These are phyloP conservation scores for Colletotrichum abscissum DNA, from an alignment of 2,329 filamentous ascomycete species.

Conservation along the genomic window DNA sequence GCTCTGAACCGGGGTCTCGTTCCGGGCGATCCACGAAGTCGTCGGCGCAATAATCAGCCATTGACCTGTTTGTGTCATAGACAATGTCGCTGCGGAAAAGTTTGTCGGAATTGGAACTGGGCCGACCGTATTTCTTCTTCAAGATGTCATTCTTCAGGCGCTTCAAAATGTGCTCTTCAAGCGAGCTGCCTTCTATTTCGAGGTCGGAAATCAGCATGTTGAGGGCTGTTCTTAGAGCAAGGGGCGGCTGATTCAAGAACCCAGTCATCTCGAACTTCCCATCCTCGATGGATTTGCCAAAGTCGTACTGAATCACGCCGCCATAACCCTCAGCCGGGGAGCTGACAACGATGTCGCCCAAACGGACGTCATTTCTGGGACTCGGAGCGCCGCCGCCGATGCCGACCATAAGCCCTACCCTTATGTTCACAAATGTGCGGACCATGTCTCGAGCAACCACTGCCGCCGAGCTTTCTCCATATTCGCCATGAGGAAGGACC, in stretches of 20 bases:
- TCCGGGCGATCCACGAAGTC: not conserved
- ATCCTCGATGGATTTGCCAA: conserved; percentile 22
- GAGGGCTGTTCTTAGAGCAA: not conserved
- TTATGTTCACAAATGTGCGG: conserved; percentile 45
- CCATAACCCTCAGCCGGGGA: not conserved
- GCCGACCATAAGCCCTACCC: conserved; percentile 38
- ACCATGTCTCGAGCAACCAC: conserved; percentile 46
- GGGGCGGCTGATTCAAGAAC: conserved; percentile 18
- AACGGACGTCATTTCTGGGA: conserved; percentile 47
- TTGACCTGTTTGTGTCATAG: not conserved
- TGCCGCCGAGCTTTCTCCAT: conserved; percentile 45
- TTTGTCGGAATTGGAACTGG: not conserved
- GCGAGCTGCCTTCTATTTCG: not conserved
- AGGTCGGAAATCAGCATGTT: not conserved
- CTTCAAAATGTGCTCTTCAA: no score
- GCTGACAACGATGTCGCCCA: not conserved
- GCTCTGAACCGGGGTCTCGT: not conserved
- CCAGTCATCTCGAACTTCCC: conserved; percentile 9
- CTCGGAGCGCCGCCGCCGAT: conserved; percentile 50
- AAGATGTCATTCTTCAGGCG: no score
- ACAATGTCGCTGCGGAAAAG: not conserved
- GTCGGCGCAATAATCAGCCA: not conserved
- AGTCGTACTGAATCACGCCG: conserved; percentile 33
- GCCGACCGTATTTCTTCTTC: not conserved
- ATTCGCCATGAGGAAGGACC: conserved; percentile 43